Percentiles rank a stretch among this genome's conserved stretches.
These are phyloP conservation scores for Blumeriella jaapii DNA, from an alignment of 2,329 filamentous ascomycete species.

Conservation along the genomic window DNA sequence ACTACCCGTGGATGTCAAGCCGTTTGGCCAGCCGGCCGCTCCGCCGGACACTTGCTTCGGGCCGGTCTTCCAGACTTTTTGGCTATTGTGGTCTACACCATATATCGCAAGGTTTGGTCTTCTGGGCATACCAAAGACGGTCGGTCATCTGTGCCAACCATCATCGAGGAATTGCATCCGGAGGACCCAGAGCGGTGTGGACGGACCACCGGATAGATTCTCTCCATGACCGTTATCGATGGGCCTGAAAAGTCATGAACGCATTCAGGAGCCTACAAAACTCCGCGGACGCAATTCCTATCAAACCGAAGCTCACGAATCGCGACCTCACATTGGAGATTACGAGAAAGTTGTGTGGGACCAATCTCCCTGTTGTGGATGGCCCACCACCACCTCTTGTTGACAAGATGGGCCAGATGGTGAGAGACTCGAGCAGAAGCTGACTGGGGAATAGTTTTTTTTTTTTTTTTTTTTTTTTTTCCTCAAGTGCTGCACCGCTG, in stretches of 20 bases:
- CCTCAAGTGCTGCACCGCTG: too few species aligned
- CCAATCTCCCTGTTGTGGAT: conserved; percentile 37
- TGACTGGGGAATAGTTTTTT: too few species aligned
- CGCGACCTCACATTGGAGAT: conserved; percentile 33
- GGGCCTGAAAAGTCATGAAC: conserved; percentile 1
- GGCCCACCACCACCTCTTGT: conserved; percentile 48
- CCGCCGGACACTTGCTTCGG: conserved; percentile 34
- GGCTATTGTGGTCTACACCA: conserved; percentile 53
- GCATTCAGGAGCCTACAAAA: not conserved
- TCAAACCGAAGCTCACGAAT: not conserved
- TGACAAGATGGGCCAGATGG: conserved; percentile 54
- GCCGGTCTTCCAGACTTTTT: conserved; percentile 52
- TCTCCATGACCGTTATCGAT: conserved; percentile 23
- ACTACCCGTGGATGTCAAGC: conserved; percentile 5
- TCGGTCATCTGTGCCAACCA: conserved; percentile 28
- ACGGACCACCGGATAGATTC: not conserved
- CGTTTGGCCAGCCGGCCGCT: conserved; percentile 15
- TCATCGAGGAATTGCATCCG: not conserved
- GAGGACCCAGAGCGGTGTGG: not conserved
- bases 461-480: too few species aligned
- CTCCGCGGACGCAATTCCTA: not conserved
- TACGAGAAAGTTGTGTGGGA: conserved; percentile 42
- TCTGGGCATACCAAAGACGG: conserved; percentile 70
- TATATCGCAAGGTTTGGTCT: conserved; percentile 55
- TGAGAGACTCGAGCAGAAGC: conserved; percentile 49